Conservation (phyloP, 208 protist genomes). For the Leishmania tropica region DNA sequence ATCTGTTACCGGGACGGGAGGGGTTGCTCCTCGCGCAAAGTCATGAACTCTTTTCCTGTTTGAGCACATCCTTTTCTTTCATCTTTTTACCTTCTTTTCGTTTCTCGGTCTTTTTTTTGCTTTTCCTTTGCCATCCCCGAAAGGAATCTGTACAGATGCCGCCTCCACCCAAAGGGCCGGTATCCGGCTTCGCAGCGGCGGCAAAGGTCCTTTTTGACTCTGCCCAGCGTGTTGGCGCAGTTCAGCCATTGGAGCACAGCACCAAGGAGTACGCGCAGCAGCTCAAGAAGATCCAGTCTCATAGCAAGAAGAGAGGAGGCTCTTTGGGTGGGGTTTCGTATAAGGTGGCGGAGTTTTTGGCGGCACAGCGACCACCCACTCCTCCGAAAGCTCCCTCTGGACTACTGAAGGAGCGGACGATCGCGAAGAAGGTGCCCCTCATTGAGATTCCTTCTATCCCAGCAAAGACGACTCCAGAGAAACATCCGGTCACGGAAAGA, state of each 20-base stretch:
- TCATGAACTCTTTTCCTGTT: neutral
- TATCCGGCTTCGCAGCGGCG: conserved; percentile 67
- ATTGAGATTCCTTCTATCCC: conserved; percentile 53
- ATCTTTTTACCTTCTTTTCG: no score
- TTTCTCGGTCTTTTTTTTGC: no score
- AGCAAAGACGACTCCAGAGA: neutral
- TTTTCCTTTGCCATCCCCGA: neutral
- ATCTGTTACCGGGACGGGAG: neutral
- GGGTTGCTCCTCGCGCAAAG: neutral
- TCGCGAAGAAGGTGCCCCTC: conserved; percentile 64
- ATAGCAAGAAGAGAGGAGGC: conserved; percentile 77
- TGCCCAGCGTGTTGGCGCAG: conserved; percentile 75
- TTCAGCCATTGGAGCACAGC: conserved; percentile 65
- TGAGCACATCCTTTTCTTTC: neutral
- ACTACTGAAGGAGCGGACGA: conserved; percentile 7
- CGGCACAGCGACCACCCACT: conserved; percentile 51
- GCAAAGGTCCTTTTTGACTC: conserved; percentile 87
- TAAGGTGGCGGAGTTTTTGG: conserved; percentile 85
- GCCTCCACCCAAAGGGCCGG: conserved; percentile 14
- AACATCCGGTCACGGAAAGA: neutral
- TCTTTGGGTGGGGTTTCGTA: conserved; percentile 84
- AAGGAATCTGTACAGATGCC: conserved; percentile 15
- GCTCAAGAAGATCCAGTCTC: conserved; percentile 77
- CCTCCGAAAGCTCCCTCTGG: conserved; percentile 11
- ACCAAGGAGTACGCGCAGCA: conserved; percentile 70